Percentiles rank a stretch among this genome's conserved stretches.
phyloP scores from a whole-genome alignment of 2,329 filamentous ascomycete genomes.

The Aspergillus amoenus region DNA sequence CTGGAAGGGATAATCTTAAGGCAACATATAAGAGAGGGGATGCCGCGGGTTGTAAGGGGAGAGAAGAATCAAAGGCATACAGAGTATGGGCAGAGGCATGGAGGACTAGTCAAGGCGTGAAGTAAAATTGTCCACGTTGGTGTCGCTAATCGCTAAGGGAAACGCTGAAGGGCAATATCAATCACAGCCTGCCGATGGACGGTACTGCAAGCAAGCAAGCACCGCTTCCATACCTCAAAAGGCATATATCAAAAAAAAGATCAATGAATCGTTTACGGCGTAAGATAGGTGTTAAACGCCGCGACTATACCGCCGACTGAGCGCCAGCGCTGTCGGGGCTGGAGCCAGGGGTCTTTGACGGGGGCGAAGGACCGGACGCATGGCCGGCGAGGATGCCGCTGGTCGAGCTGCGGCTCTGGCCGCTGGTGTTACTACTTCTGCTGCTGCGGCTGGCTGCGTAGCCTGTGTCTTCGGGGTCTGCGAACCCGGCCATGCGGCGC shows the following conservation, averaged over 20 bases:
- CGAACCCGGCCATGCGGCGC: conserved; percentile 36
- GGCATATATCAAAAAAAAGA: no score
- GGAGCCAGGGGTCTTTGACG: conserved; percentile 8
- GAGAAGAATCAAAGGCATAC: not conserved
- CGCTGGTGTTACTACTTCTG: conserved; percentile 30
- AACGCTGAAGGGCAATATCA: not conserved
- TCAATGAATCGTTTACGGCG: not conserved
- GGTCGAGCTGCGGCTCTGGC: conserved; percentile 23
- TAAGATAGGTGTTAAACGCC: not conserved
- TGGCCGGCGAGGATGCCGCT: conserved; percentile 22
- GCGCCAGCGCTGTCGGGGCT: not conserved
- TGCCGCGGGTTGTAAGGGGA: not conserved
- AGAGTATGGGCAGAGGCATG: no score
- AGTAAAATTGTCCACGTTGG: not conserved
- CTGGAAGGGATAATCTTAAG: not conserved
- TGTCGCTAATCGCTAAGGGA: not conserved
- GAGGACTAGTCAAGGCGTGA: not conserved
- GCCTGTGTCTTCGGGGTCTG: conserved; percentile 22
- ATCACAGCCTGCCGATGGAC: not conserved
- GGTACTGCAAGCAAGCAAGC: not conserved
- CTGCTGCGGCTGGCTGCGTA: conserved; percentile 27
- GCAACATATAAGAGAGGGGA: conserved; percentile 7
- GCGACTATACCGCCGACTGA: not conserved
- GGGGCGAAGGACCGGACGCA: conserved; percentile 20
- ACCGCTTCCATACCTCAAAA: not conserved